phyloP scores from a whole-genome alignment of 768 basidiomycete species.

The Podaxis mareebaensis region DNA sequence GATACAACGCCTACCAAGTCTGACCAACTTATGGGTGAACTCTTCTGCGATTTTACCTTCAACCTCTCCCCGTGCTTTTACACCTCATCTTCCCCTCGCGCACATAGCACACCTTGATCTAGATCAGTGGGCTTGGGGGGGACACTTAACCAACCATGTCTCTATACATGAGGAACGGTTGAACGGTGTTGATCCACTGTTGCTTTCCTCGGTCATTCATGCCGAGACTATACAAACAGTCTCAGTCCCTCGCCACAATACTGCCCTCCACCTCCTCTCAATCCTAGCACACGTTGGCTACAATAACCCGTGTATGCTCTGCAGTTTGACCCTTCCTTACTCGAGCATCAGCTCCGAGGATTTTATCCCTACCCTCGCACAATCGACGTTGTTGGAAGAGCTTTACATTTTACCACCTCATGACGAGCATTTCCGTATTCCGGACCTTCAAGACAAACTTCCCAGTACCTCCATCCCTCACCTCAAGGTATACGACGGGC shows the following conservation, averaged over 20 bases:
- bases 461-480: conserved; percentile 23
- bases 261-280: conserved; percentile 30
- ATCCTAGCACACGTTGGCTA: conserved; percentile 14
- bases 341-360: conserved; percentile 19
- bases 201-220: conserved; percentile 29
- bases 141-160: conserved; percentile 31
- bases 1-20: conserved; percentile 26
- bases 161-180: conserved; percentile 34
- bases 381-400: conserved; percentile 21
- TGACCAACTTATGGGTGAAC: conserved; percentile 34
- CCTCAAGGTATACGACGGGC: conserved; percentile 31
- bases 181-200: conserved; percentile 26
- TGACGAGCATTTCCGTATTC: conserved; percentile 23
- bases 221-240: conserved; percentile 30
- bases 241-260: conserved; percentile 33
- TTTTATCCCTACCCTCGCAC: conserved; percentile 7
- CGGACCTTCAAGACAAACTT: conserved; percentile 18
- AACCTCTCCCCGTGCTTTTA: background rate
- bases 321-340: conserved; percentile 16
- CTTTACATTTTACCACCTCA: conserved; percentile 33
- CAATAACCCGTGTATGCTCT: background rate
- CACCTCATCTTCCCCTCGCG: conserved; percentile 11
- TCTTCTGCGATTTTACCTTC: conserved; percentile 26
- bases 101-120: conserved; percentile 29
- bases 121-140: conserved; percentile 41